Base-by-base conservation (phyloP, 192 early-diverging fungal species). In the Backusella morwellensis region DNA sequence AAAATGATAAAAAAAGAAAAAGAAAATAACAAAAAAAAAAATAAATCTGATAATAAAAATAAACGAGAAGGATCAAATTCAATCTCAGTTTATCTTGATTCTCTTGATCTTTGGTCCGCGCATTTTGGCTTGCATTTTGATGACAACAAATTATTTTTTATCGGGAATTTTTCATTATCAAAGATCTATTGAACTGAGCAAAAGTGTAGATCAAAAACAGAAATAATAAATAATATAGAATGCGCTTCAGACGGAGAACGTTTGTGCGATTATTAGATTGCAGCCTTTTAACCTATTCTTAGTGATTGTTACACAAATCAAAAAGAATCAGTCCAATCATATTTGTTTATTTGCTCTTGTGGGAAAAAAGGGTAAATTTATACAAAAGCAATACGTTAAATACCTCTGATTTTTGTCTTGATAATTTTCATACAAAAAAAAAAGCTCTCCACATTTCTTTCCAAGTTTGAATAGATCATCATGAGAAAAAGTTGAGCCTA, bases 41-140 rank as follows among this genome's bases (percentile, higher is more conserved):
- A 59, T 59, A 59, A 63, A 63, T 63, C 56, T 63, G 56, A 63
- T 63, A 63, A 63, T 63, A 63, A 63, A 59, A 63, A 4, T 56
- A 23, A 56, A 56, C 54, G 9, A 56, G 54, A 56, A 21, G n/a
- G 23, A 63, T 63, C 56, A 63, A 63, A 63, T 26, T 29, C 12
- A 63, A 63, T 26, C 56, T 63, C 56, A 23, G 56, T 63, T 63
- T 59, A 59, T 59, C 56, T 59, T 26, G 0, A 26, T 29, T 59
- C 56, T 59, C 11, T 12, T 12, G 54, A 56, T 56, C 52, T 56
- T 21, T 56, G 52, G 52, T 56, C 52, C 52, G 52, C 52, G 52
- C 52, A 56, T 9, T 54, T 54, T 54, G 17, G 7, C n/a, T 29
- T 23, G 2, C 12, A 23, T 63, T 29, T 63, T 3, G 21, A 63